A percentile compares a stretch with the other conserved stretches of the same genome.
These are phyloP conservation scores for Ephemerocybe angulata DNA, from an alignment of 768 basidiomycete genomes.

Conservation along the genomic window DNA sequence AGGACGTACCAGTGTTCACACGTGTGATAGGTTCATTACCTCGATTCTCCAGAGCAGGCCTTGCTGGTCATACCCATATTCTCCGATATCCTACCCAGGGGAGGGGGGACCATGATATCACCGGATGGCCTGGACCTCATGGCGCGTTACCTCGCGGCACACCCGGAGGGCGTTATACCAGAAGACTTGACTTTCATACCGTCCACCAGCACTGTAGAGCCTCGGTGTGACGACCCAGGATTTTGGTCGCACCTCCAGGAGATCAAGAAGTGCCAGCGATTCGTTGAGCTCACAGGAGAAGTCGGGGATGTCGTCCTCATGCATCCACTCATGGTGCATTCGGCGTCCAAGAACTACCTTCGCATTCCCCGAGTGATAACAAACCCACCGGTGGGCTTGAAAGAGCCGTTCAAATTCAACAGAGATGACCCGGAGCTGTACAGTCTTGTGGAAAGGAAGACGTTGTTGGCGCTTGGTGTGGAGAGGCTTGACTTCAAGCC, in stretches of 20 bases:
- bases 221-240: conserved; percentile 36
- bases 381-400: conserved; percentile 58
- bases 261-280: conserved; percentile 37
- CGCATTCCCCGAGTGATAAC: conserved; percentile 59
- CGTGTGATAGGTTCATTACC: conserved; percentile 45
- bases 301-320: conserved; percentile 62
- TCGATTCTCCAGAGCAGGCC: conserved; percentile 65
- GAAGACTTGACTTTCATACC: conserved; percentile 45
- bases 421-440: conserved; percentile 43
- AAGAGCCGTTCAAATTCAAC: conserved; percentile 51
- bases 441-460: conserved; percentile 59
- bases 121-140: conserved; percentile 51
- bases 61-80: conserved; percentile 60
- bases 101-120: conserved; percentile 59
- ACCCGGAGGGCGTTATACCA: conserved; percentile 51
- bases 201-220: conserved; percentile 33
- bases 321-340: conserved; percentile 64
- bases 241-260: conserved; percentile 45
- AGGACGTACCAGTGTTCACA: background rate
- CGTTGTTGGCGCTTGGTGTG: conserved; percentile 48
- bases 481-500: conserved; percentile 43
- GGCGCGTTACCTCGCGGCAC: conserved; percentile 47
- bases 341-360: conserved; percentile 56
- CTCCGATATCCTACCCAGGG: conserved; percentile 49
- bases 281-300: conserved; percentile 57